A percentile compares a stretch with the other conserved stretches of the same genome.
Conservation (phyloP, 1,139 yeast genomes). For the Geotrichum bryndzae region DNA sequence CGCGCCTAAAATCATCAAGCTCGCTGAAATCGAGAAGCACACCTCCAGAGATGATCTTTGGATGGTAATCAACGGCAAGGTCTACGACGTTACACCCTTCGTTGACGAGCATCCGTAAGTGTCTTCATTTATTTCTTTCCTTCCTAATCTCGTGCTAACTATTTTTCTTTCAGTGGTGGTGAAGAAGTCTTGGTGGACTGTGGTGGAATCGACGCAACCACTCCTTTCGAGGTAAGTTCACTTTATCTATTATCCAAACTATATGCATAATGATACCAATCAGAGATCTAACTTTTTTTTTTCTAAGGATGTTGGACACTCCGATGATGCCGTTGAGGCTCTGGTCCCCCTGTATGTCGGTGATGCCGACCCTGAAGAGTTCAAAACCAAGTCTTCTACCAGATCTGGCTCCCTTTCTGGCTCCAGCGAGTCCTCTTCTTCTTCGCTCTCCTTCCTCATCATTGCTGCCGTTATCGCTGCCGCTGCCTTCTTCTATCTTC, state of each 20-base stretch:
- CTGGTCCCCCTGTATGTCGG: constrained; percentile 68
- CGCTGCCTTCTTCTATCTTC: constrained; percentile 48
- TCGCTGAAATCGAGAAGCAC: constrained; percentile 75
- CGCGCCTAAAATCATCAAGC: constrained; percentile 41
- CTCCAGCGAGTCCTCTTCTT: constrained; percentile 5
- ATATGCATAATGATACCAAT: neutral
- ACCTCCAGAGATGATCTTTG: constrained; percentile 74
- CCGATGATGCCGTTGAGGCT: constrained; percentile 87
- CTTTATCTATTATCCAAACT: constrained; percentile 14
- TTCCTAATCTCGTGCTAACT: neutral
- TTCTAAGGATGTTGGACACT: constrained; percentile 78
- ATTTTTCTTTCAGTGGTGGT: constrained; percentile 55
- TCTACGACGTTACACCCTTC: constrained; percentile 77
- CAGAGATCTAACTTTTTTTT: neutral
- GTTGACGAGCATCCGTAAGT: constrained; percentile 82
- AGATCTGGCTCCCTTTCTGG: constrained; percentile 11
- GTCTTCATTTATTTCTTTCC: neutral
- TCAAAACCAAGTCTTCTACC: constrained; percentile 20
- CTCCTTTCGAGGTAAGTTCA: constrained; percentile 59
- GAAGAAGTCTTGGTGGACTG: constrained; percentile 89
- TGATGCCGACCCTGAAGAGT: constrained; percentile 43
- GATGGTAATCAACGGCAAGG: constrained; percentile 86
- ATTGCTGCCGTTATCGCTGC: constrained; percentile 50
- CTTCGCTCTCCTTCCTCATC: constrained; percentile 26
- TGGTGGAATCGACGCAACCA: constrained; percentile 92